Percentiles rank a stretch among this genome's conserved stretches.
Evolutionary conservation across 306 rosid genomes (phyloP).

Genomic region (Ammopiptanthus mongolicus): DNA sequence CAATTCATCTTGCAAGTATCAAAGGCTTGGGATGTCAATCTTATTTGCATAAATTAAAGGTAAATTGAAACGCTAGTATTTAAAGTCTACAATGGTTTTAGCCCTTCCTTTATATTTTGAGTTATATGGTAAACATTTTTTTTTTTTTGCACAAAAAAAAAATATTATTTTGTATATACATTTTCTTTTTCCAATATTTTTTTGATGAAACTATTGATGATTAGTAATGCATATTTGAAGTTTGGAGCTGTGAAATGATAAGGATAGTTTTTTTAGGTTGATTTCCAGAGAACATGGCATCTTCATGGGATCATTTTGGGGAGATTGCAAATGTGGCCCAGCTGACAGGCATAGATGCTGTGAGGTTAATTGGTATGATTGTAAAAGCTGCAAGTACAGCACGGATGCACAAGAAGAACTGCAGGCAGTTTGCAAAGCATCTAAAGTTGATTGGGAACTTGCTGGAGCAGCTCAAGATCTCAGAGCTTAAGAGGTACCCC

Average conservation of each 20-base stretch:
- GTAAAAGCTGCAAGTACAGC: constrained; percentile 91
- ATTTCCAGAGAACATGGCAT: constrained; percentile 45
- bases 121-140: neutral
- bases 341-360: constrained; percentile 83
- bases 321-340: constrained; percentile 90
- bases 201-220: neutral
- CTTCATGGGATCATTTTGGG: constrained; percentile 79
- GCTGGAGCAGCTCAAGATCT: constrained; percentile 91
- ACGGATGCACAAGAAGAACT: constrained; percentile 89
- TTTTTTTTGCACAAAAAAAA: neutral
- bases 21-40: neutral
- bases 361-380: constrained; percentile 74
- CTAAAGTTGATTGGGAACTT: constrained; percentile 88
- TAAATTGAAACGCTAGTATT: neutral
- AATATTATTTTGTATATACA: neutral
- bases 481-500: constrained; percentile 84
- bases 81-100: neutral
- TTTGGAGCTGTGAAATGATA: constrained; percentile 8
- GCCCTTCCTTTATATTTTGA: neutral
- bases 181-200: neutral
- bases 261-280: constrained; percentile 20
- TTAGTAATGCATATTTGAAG: neutral
- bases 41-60: constrained; percentile 11
- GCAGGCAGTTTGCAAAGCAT: constrained; percentile 91
- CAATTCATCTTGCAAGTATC: neutral